phyloP scores from a whole-genome alignment of 2,329 filamentous ascomycete genomes.

The Fusarium humuli region DNA sequence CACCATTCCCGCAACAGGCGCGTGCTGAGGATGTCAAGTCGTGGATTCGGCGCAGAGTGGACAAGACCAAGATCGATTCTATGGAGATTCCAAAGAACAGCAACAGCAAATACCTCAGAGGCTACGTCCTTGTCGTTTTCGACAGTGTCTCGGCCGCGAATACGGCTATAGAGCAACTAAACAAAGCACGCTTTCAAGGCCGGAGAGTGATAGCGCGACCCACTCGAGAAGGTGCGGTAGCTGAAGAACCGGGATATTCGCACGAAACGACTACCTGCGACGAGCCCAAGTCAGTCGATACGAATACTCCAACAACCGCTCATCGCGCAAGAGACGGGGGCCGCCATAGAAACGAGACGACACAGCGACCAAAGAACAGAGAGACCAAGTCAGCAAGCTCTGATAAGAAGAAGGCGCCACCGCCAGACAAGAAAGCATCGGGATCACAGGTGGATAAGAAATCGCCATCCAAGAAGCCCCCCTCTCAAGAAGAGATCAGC shows the following conservation, averaged over 20 bases:
- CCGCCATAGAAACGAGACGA: constrained; percentile 10
- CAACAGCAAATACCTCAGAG: constrained; percentile 42
- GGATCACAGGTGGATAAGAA: constrained; percentile 28
- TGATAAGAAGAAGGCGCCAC: constrained; percentile 26
- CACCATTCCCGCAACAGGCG: constrained; percentile 43
- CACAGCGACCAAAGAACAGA: constrained; percentile 31
- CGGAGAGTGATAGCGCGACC: constrained; percentile 43
- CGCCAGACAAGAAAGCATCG: constrained; percentile 22
- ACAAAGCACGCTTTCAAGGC: constrained; percentile 45
- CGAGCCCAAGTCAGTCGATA: neutral
- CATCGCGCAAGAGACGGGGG: constrained; percentile 11
- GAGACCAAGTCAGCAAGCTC: constrained; percentile 18
- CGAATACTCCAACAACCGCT: constrained; percentile 16
- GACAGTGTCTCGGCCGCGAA: constrained; percentile 36
- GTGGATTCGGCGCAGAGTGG: constrained; percentile 47
- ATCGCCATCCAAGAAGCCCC: constrained; percentile 11
- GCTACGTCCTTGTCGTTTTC: constrained; percentile 46
- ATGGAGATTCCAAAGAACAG: constrained; percentile 45
- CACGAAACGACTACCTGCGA: constrained; percentile 1
- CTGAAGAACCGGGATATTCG: constrained; percentile 5
- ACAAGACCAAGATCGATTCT: constrained; percentile 36
- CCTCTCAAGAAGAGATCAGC: constrained; percentile 16
- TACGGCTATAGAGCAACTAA: constrained; percentile 43
- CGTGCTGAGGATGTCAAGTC: constrained; percentile 40
- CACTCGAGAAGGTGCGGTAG: constrained; percentile 33